phyloP scores from a whole-genome alignment of 345 rosid genomes.

The Euclidium syriacum region DNA sequence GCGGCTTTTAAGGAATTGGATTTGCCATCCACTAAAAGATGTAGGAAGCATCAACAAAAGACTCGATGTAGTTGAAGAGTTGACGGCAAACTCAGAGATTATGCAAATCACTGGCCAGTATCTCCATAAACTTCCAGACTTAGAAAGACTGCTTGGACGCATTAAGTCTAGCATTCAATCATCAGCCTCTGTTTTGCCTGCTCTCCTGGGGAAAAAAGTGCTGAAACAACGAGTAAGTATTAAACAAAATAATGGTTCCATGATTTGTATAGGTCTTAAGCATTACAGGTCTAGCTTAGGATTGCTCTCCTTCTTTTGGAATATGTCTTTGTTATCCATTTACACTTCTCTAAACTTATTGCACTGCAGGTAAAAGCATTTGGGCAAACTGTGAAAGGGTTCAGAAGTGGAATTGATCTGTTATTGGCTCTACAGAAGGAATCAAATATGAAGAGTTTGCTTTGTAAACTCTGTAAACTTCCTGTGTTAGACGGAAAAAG shows the following conservation, averaged over 20 bases:
- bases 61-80: slow-evolving; percentile 63
- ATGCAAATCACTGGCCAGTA: slow-evolving; percentile 46
- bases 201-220: slow-evolving; percentile 66
- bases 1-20: slow-evolving; percentile 86
- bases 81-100: slow-evolving; percentile 47
- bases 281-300: background rate
- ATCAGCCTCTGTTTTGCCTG: slow-evolving; percentile 54
- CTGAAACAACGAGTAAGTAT: slow-evolving; percentile 62
- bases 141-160: slow-evolving; percentile 83
- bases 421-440: slow-evolving; percentile 52
- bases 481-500: slow-evolving; percentile 48
- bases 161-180: slow-evolving; percentile 64
- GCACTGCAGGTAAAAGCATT: slow-evolving; percentile 69
- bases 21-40: slow-evolving; percentile 91
- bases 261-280: background rate
- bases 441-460: slow-evolving; percentile 32
- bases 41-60: slow-evolving; percentile 62
- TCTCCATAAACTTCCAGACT: slow-evolving; percentile 76
- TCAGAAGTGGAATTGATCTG: slow-evolving; percentile 68
- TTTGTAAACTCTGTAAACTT: slow-evolving; percentile 51
- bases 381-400: slow-evolving; percentile 80
- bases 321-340: background rate
- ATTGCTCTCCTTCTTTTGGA: background rate
- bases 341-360: background rate
- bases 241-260: background rate